A percentile compares a stretch with the other conserved stretches of the same genome.
phyloP scores from a whole-genome alignment of 208 protist species.

The Crithidia brevicula region DNA sequence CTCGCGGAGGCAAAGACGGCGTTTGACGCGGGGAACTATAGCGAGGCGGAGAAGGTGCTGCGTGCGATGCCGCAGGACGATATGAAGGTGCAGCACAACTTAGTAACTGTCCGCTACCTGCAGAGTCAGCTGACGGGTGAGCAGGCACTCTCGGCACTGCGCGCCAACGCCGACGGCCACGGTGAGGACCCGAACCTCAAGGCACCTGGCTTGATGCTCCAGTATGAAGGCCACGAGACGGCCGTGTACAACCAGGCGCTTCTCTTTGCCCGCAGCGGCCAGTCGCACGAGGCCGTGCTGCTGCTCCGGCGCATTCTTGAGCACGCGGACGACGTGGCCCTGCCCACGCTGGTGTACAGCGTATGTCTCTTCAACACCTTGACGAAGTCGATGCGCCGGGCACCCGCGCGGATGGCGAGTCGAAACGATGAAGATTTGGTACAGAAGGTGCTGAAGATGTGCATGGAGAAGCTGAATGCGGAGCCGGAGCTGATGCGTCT shows the following conservation, averaged over 20 bases:
- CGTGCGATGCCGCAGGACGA: conserved; percentile 71
- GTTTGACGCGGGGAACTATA: conserved; percentile 76
- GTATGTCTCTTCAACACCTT: conserved; percentile 88
- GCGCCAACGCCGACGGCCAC: conserved; percentile 25
- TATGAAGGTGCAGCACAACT: conserved; percentile 82
- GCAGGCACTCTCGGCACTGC: conserved; percentile 50
- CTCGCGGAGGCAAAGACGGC: conserved; percentile 66
- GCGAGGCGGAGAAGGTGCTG: conserved; percentile 65
- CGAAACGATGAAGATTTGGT: conserved; percentile 80
- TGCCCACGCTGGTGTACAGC: conserved; percentile 52
- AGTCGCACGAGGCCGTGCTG: conserved; percentile 56
- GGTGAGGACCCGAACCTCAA: conserved; percentile 36
- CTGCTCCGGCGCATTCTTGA: conserved; percentile 80
- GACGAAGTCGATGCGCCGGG: conserved; percentile 54
- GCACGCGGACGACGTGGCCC: conserved; percentile 53
- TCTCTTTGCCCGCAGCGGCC: conserved; percentile 68
- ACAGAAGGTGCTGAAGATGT: conserved; percentile 61
- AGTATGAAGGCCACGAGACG: conserved; percentile 87
- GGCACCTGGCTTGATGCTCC: conserved; percentile 41
- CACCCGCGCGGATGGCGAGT: conserved; percentile 45
- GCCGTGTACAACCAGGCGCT: conserved; percentile 79
- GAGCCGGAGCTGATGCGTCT: conserved; percentile 56
- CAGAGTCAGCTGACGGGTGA: conserved; percentile 57
- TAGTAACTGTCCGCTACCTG: conserved; percentile 76
- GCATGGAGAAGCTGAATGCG: conserved; percentile 44